Evolutionary conservation across 2,329 filamentous ascomycete species (phyloP).

Genomic region (Sordariomycetes sp.): DNA sequence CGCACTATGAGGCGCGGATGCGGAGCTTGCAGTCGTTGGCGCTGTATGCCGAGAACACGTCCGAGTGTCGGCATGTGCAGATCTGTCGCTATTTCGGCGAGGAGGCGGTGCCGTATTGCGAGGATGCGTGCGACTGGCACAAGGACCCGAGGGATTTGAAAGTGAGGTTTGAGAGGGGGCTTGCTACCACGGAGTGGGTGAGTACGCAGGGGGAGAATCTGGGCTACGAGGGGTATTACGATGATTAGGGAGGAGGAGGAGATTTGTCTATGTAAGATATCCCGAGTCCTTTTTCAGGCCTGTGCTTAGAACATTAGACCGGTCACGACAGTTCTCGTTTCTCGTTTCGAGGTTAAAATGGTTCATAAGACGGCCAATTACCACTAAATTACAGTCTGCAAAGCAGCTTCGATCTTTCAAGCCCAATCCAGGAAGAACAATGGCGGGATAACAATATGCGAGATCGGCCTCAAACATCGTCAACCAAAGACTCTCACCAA

Average conservation of each 20-base stretch:
- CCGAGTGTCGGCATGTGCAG: slow-evolving; percentile 61
- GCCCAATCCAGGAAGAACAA: too few species aligned
- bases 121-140: slow-evolving; percentile 70
- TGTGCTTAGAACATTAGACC: not conserved
- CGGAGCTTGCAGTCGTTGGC: slow-evolving; percentile 60
- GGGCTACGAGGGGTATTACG: slow-evolving; percentile 43
- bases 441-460: too few species aligned
- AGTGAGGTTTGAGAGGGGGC: slow-evolving; percentile 41
- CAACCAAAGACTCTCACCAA: too few species aligned
- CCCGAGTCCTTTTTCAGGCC: not conserved
- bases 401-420: not conserved
- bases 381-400: not conserved
- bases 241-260: slow-evolving; percentile 19
- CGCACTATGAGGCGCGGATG: slow-evolving; percentile 32
- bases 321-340: not conserved
- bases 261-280: not conserved
- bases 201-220: slow-evolving; percentile 52
- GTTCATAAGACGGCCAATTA: not conserved
- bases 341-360: not conserved
- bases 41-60: slow-evolving; percentile 70
- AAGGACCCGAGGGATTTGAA: slow-evolving; percentile 53
- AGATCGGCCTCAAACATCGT: too few species aligned
- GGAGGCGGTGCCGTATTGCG: slow-evolving; percentile 43
- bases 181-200: slow-evolving; percentile 52
- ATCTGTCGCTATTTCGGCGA: slow-evolving; percentile 76